phyloP scores from a whole-genome alignment of 305 asterid species.

The Rubia peregrina region DNA sequence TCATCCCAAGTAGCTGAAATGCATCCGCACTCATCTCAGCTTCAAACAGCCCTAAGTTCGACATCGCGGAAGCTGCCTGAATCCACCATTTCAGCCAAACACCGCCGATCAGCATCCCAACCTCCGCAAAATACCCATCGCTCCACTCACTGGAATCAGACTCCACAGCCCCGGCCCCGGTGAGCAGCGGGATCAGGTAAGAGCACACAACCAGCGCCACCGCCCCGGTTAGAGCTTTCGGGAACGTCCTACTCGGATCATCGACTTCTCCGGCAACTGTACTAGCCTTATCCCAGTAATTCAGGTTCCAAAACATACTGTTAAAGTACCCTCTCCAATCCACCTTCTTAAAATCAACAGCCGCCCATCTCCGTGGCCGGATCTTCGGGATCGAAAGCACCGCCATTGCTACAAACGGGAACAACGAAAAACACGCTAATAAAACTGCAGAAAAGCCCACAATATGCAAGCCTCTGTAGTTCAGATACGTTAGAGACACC shows the following conservation, averaged over 20 bases:
- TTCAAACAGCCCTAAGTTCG: constrained; percentile 67
- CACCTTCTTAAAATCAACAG: constrained; percentile 42
- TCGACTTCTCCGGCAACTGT: constrained; percentile 77
- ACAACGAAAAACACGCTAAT: constrained; percentile 60
- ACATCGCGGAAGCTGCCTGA: constrained; percentile 65
- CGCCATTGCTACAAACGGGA: constrained; percentile 52
- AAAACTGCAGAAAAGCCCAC: constrained; percentile 64
- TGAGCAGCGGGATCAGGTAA: constrained; percentile 53
- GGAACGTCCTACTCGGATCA: constrained; percentile 61
- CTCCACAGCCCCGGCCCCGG: constrained; percentile 61
- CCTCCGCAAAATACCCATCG: constrained; percentile 73
- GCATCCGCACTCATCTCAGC: constrained; percentile 82
- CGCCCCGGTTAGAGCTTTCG: constrained; percentile 57
- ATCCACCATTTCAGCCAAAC: constrained; percentile 82
- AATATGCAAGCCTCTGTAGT: constrained; percentile 63
- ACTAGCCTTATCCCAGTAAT: constrained; percentile 83
- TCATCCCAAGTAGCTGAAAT: constrained; percentile 75
- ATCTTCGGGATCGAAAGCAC: constrained; percentile 47
- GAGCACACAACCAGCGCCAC: constrained; percentile 55
- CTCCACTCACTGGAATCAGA: constrained; percentile 56
- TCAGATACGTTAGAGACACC: constrained; percentile 47
- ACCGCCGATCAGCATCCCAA: constrained; percentile 70
- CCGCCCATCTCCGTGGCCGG: constrained; percentile 50
- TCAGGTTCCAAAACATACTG: constrained; percentile 66
- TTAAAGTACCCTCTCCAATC: constrained; percentile 67